Conservation (phyloP, 1,284 basidiomycete species). For the Moesziomyces parantarcticus region DNA sequence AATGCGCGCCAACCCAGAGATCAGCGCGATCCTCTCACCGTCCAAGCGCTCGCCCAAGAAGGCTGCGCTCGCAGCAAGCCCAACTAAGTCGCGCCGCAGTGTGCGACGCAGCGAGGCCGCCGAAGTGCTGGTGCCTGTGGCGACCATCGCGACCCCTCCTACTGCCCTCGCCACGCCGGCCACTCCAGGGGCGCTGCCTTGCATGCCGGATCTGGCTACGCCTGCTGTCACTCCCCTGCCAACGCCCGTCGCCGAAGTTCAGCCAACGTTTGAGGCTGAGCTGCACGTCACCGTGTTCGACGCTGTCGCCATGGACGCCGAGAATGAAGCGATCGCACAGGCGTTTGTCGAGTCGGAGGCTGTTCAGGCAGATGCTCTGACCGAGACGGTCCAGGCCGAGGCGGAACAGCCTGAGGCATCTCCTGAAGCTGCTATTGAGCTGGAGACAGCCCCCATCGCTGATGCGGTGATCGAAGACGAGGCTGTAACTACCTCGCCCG, state of each 20-base stretch:
- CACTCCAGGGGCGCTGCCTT: conserved; percentile 3
- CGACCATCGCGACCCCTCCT: neutral
- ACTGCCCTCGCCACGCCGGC: conserved; percentile 4
- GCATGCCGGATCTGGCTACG: neutral
- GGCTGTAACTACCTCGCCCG: neutral
- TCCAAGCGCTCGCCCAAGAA: conserved; percentile 16
- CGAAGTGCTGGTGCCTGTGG: conserved; percentile 12
- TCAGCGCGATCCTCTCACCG: conserved; percentile 24
- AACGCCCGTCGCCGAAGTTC: neutral
- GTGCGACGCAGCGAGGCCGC: conserved; percentile 34
- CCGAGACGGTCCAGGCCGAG: neutral
- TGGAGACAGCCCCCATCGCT: too few relatives aligned
- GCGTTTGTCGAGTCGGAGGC: conserved; percentile 5
- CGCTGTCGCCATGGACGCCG: conserved; percentile 19
- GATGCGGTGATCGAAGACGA: neutral
- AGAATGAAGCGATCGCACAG: conserved; percentile 28
- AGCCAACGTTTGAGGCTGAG: conserved; percentile 28
- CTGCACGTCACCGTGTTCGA: conserved; percentile 43
- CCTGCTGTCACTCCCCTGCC: conserved; percentile 7
- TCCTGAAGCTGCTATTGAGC: too few relatives aligned
- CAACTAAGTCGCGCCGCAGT: conserved; percentile 20
- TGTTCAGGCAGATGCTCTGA: neutral
- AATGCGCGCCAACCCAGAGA: conserved; percentile 38
- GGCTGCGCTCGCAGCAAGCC: conserved; percentile 5
- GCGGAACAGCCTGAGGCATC: neutral